phyloP scores from a whole-genome alignment of 495 filamentous ascomycete genomes.

The Parathielavia appendiculata region DNA sequence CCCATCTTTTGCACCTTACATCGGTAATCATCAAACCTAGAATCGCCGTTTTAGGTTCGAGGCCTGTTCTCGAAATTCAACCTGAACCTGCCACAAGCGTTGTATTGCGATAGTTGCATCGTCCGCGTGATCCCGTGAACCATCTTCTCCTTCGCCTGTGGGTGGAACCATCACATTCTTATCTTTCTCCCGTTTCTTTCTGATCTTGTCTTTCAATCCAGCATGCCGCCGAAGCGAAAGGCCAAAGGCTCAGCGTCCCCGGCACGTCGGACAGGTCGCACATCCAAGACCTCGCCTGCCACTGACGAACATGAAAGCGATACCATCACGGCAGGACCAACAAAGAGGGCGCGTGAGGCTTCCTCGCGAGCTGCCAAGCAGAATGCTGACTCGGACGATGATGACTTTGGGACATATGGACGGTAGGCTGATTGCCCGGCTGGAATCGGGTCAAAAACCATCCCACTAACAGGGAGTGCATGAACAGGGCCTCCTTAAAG shows the following conservation, averaged over 20 bases:
- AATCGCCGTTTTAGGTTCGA: too few species aligned
- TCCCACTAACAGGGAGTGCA: background rate
- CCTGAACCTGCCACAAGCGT: too few species aligned
- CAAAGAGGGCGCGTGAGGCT: constrained; percentile 12
- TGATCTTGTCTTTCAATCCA: background rate
- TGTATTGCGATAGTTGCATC: too few species aligned
- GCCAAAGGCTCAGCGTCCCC: constrained; percentile 12
- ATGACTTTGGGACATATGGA: constrained; percentile 4
- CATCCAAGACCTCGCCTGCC: background rate
- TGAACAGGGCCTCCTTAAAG: background rate
- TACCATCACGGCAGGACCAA: constrained; percentile 1
- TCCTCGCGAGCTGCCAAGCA: background rate
- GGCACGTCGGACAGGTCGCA: background rate
- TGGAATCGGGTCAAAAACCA: background rate
- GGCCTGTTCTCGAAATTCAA: too few species aligned
- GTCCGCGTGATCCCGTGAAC: too few species aligned
- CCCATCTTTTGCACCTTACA: too few species aligned
- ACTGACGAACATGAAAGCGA: constrained; percentile 4
- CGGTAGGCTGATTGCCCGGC: background rate
- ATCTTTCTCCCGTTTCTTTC: background rate
- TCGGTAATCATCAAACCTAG: too few species aligned
- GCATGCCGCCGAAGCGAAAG: constrained; percentile 25
- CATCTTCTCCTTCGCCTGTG: too few species aligned
- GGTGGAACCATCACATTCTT: background rate
- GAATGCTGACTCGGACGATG: constrained; percentile 7